Evolutionary conservation across 805 yeast species (phyloP).

Genomic region (Lipomyces starkeyi): DNA sequence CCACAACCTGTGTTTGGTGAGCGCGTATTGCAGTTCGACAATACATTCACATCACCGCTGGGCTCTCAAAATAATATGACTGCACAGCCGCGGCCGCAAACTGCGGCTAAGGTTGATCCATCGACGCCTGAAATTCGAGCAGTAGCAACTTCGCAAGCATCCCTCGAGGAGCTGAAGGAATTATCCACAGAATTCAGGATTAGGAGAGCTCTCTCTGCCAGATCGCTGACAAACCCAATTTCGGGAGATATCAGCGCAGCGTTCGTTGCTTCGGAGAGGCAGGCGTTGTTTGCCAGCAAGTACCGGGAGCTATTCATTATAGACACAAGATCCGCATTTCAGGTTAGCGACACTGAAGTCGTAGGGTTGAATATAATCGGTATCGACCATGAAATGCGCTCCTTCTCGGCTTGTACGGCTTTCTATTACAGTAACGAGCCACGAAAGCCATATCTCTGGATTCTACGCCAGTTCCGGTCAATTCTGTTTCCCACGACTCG

Average conservation of each 20-base stretch:
- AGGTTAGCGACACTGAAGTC: not conserved
- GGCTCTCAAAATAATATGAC: not conserved
- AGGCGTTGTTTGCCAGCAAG: not conserved
- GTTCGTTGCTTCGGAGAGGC: not conserved
- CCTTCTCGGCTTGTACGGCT: not conserved
- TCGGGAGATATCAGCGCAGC: not conserved
- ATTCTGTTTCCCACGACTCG: not conserved
- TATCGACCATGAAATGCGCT: conserved; percentile 7
- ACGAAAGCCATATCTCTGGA: conserved; percentile 4
- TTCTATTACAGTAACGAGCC: not conserved
- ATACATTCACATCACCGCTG: not conserved
- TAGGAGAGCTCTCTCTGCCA: not conserved
- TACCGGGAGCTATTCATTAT: conserved; percentile 1
- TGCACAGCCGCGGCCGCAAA: not conserved
- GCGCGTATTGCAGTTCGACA: not conserved
- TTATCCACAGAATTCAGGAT: not conserved
- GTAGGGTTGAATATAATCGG: conserved; percentile 5
- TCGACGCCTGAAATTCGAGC: not conserved
- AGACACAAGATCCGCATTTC: not conserved
- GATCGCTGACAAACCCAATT: not conserved
- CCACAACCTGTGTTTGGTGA: not conserved
- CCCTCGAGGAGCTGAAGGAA: not conserved
- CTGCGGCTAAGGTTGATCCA: not conserved
- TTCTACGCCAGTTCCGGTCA: conserved; percentile 4
- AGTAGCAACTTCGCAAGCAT: not conserved